phyloP scores from a whole-genome alignment of 2,329 filamentous ascomycete genomes.

The Trichoderma gracile region DNA sequence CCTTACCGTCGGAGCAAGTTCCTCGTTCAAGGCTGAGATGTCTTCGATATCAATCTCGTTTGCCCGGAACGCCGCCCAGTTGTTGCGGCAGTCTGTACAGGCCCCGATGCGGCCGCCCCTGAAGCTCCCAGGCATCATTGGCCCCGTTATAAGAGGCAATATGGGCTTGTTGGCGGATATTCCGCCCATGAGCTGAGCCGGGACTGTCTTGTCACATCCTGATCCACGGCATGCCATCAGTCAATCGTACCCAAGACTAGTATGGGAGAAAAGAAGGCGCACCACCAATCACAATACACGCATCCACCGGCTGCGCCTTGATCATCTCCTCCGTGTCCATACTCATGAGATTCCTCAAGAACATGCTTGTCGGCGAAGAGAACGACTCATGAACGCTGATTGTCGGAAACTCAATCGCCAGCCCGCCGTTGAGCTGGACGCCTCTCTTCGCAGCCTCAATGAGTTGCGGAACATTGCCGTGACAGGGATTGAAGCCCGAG shows the following conservation, averaged over 20 bases:
- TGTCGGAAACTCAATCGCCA: conserved; percentile 72
- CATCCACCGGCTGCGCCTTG: conserved; percentile 68
- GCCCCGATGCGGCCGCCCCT: conserved; percentile 66
- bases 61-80: conserved; percentile 69
- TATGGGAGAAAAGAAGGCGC: background rate
- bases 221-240: background rate
- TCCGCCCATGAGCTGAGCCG: conserved; percentile 73
- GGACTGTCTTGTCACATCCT: conserved; percentile 75
- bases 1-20: conserved; percentile 67
- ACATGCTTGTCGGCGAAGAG: conserved; percentile 72
- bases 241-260: background rate
- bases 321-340: conserved; percentile 84
- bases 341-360: conserved; percentile 71
- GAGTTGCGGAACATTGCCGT: conserved; percentile 70
- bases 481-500: conserved; percentile 73
- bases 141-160: conserved; percentile 67
- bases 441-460: conserved; percentile 70
- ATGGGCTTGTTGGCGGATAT: conserved; percentile 74
- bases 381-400: conserved; percentile 73
- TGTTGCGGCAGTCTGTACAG: conserved; percentile 73
- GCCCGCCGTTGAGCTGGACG: conserved; percentile 64
- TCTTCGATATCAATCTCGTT: conserved; percentile 70
- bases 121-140: conserved; percentile 73
- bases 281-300: conserved; percentile 68
- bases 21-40: conserved; percentile 68